Percentiles rank a stretch among this genome's conserved stretches.
Evolutionary conservation across 495 filamentous ascomycete species (phyloP).

Genomic region (Opeltia flavorubescens): DNA sequence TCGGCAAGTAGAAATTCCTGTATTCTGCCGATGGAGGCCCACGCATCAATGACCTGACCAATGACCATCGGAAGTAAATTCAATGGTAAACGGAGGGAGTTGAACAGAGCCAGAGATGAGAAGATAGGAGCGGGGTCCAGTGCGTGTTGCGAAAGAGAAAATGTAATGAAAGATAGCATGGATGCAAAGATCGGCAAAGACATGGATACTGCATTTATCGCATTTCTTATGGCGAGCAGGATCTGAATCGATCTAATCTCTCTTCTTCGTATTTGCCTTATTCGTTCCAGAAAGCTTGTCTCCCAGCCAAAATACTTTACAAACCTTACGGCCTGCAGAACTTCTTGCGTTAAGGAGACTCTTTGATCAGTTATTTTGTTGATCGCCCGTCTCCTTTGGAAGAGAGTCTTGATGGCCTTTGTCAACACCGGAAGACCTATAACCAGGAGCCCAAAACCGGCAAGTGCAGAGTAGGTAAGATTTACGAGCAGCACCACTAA

Average conservation of each 20-base stretch:
- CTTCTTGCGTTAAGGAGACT: conserved; percentile 84
- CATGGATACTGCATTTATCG: conserved; percentile 63
- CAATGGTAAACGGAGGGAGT: conserved; percentile 73
- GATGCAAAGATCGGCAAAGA: conserved; percentile 82
- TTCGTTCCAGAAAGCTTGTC: conserved; percentile 61
- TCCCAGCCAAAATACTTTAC: conserved; percentile 98
- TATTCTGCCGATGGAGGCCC: conserved; percentile 67
- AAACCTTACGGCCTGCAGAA: conserved; percentile 78
- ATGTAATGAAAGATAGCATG: conserved; percentile 92
- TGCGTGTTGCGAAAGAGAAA: conserved; percentile 56
- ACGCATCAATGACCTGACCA: conserved; percentile 77
- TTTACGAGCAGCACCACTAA: conserved; percentile 71
- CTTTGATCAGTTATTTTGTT: conserved; percentile 88
- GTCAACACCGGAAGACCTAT: conserved; percentile 64
- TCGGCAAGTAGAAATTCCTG: conserved; percentile 78
- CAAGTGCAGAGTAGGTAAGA: conserved; percentile 71
- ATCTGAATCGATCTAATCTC: conserved; percentile 73
- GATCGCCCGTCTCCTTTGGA: conserved; percentile 57
- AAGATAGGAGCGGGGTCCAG: conserved; percentile 70
- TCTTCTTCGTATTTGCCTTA: conserved; percentile 52
- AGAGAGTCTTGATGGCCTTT: conserved; percentile 54
- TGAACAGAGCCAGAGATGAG: conserved; percentile 87
- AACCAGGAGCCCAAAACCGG: conserved; percentile 72
- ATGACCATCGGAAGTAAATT: conserved; percentile 82
- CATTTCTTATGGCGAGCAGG: conserved; percentile 68